Conservation (phyloP, 306 rosid species). For the Datisca glomerata region DNA sequence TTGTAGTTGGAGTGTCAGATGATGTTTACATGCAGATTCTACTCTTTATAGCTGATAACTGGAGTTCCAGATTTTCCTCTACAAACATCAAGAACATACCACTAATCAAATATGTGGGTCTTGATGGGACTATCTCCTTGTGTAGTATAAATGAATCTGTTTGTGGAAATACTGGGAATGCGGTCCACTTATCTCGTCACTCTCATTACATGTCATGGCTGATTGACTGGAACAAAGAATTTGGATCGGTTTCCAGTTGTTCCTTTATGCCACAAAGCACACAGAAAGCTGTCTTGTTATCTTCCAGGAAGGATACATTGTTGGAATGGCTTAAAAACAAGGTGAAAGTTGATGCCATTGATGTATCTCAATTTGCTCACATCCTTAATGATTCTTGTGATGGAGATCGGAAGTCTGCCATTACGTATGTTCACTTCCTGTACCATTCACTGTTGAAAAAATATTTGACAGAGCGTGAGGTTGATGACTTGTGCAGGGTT, state of each 20-base stretch:
- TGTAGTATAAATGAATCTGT: constrained; percentile 22
- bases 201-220: constrained; percentile 38
- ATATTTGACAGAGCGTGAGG: constrained; percentile 14
- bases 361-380: constrained; percentile 19
- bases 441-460: constrained; percentile 19
- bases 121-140: constrained; percentile 20
- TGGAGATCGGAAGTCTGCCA: constrained; percentile 10
- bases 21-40: constrained; percentile 37
- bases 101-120: constrained; percentile 32
- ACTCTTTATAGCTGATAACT: constrained; percentile 28
- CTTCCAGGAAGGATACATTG: constrained; percentile 10
- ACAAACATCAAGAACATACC: constrained; percentile 27
- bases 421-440: constrained; percentile 44
- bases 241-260: constrained; percentile 9
- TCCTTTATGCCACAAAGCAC: constrained; percentile 46
- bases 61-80: constrained; percentile 16
- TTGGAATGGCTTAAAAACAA: constrained; percentile 27
- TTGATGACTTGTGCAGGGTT: constrained; percentile 7
- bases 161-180: not conserved
- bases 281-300: constrained; percentile 24
- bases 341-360: constrained; percentile 10
- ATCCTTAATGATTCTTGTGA: constrained; percentile 8
- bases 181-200: constrained; percentile 15
- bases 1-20: constrained; percentile 45
- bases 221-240: constrained; percentile 37